Base-by-base conservation (phyloP, 208 protist species). In the Perkinsela sp. region DNA sequence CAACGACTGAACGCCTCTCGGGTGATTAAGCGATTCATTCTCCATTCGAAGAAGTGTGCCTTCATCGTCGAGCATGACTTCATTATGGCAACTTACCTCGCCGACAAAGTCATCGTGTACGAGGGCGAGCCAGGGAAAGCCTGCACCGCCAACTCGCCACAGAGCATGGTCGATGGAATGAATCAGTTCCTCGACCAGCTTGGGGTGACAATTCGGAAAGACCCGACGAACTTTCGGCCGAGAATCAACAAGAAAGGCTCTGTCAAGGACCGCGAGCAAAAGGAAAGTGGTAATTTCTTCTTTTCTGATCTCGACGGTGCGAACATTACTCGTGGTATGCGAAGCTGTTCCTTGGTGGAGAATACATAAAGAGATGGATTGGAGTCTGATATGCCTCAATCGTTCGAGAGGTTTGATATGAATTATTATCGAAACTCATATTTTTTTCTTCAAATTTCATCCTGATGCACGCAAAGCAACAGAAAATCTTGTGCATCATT, bases 1-100 rank as follows among this genome's bases (percentile, higher is more conserved):
- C 97, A 99, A 83, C 93, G 97, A 92, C 94, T 99, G 72, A 86
- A 96, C 72, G 91, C 94, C 66, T 83, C 95, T 2, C 97, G 97
- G 72, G 94, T 97, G 29, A 96, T 96, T 73, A 96, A 96, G 84
- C 81, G 90, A 68, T 98, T 97, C 79, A 98, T 99, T 73, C 83
- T 99, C 31, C 94, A 99, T 83, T 81, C 91, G 66, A 97, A 98
- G 80, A 95, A 96, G 76, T 97, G 95, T 69, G 96, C 93, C 15
- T 99, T 99, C 80, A 86, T 99, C 73, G 97, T 99, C 31, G 97
- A 99, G 82, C 97, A 99, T 84, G 97, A 99, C 79, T 99, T 99
- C 79, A 98, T 99, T 77, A 98, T 99, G 96, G 95, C 96, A 67
- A 98, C 96, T 0, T 99, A 99, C 79, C 83, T 99, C 30, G 97